phyloP scores from a whole-genome alignment of 2,329 filamentous ascomycete species.

The Fusarium paranaense region DNA sequence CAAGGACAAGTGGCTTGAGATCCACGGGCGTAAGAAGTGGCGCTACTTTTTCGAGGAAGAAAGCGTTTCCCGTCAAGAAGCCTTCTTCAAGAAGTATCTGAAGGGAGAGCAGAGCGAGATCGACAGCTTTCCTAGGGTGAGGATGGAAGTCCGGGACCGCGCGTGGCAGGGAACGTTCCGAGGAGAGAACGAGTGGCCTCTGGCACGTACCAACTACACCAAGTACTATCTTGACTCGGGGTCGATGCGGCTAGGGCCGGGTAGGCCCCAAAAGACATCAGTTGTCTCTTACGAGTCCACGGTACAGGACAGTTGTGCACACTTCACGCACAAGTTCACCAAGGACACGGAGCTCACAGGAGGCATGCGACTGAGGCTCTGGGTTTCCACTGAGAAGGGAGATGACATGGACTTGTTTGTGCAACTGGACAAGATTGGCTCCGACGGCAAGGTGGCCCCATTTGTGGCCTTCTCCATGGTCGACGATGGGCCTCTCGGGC shows the following conservation, averaged over 20 bases:
- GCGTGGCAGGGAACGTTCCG: background rate
- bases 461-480: background rate
- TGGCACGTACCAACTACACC: background rate
- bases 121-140: background rate
- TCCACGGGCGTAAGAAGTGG: background rate
- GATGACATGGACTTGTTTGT: background rate
- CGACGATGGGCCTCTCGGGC: background rate
- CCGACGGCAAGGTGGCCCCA: background rate
- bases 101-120: background rate
- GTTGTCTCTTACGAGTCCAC: background rate
- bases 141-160: background rate
- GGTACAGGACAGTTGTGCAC: background rate
- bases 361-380: background rate
- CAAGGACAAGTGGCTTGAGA: background rate
- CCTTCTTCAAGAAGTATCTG: background rate
- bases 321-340: background rate
- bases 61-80: background rate
- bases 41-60: background rate
- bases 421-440: background rate
- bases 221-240: background rate
- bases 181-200: background rate
- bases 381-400: background rate
- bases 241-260: background rate
- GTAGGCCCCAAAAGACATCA: background rate
- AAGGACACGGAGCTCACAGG: background rate